A percentile compares a stretch with the other conserved stretches of the same genome.
Evolutionary conservation across 345 rosid genomes (phyloP).

Genomic region (Ailanthus altissimus): DNA sequence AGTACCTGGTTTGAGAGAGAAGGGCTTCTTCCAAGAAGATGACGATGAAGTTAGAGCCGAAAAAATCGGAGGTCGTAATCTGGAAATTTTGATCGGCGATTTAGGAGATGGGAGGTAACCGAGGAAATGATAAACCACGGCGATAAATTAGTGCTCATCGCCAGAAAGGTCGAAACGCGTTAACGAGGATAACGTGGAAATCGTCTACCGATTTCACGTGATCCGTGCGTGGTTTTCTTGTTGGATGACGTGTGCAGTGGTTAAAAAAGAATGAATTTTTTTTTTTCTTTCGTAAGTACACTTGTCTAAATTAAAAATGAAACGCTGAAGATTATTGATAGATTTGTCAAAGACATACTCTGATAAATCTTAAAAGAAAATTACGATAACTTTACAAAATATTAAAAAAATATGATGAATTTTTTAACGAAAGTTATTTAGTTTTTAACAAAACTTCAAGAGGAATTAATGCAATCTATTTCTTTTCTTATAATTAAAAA

Average conservation of each 20-base stretch:
- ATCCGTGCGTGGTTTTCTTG: constrained; percentile 19
- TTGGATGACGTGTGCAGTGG: not conserved
- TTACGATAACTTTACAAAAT: too few relatives aligned
- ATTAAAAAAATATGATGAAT: too few relatives aligned
- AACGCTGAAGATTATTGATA: too few relatives aligned
- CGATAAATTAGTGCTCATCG: constrained; percentile 42
- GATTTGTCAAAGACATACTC: too few relatives aligned
- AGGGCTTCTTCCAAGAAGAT: not conserved
- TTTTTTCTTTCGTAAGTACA: too few relatives aligned
- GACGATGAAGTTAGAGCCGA: not conserved
- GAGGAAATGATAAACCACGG: constrained; percentile 50
- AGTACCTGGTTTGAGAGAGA: not conserved
- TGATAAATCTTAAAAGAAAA: too few relatives aligned
- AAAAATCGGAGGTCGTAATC: constrained; percentile 35
- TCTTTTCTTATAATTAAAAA: too few relatives aligned
- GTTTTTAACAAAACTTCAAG: too few relatives aligned
- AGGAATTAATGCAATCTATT: too few relatives aligned
- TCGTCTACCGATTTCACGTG: constrained; percentile 37
- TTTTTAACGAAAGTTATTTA: too few relatives aligned
- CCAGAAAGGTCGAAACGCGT: not conserved
- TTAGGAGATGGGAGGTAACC: constrained; percentile 21
- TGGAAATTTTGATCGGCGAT: constrained; percentile 35
- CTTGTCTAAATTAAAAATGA: too few relatives aligned
- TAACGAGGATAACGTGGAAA: constrained; percentile 23
- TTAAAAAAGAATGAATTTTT: too few relatives aligned